These are phyloP conservation scores for Colletotrichum brevisporum DNA, from an alignment of 2,329 filamentous ascomycete species.

Conservation along the genomic window DNA sequence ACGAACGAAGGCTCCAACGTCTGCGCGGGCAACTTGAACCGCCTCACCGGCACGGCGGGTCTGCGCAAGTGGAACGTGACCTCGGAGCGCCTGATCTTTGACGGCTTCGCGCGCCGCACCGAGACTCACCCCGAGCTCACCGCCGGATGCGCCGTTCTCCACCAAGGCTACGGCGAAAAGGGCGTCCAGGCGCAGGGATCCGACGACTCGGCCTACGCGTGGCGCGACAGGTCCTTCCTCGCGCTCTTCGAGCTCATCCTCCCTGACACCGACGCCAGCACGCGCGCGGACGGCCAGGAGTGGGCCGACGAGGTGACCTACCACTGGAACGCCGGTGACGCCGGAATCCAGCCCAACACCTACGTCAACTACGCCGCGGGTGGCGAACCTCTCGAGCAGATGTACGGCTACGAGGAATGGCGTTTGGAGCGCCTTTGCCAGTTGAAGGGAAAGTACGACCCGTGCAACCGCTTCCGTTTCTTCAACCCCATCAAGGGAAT, in stretches of 20 bases:
- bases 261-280: not conserved
- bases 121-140: not conserved
- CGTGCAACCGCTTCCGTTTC: not conserved
- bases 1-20: not conserved
- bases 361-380: constrained; percentile 48
- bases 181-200: constrained; percentile 32
- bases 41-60: not conserved
- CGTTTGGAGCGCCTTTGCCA: not conserved
- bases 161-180: constrained; percentile 46
- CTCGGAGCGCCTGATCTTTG: not conserved
- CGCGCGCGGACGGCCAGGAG: not conserved
- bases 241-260: not conserved
- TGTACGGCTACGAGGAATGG: constrained; percentile 41
- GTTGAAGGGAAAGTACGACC: constrained; percentile 8
- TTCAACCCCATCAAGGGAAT: not conserved
- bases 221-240: constrained; percentile 42
- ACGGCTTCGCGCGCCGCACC: not conserved
- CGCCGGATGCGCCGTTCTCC: constrained; percentile 18
- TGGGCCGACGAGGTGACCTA: constrained; percentile 20
- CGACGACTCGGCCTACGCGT: constrained; percentile 41
- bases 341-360: not conserved
- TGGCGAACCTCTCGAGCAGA: constrained; percentile 41
- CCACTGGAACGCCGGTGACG: constrained; percentile 43
- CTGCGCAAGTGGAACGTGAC: not conserved
- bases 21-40: not conserved